Evolutionary conservation across 495 filamentous ascomycete genomes (phyloP).

Genomic region (Penicillium daleae): DNA sequence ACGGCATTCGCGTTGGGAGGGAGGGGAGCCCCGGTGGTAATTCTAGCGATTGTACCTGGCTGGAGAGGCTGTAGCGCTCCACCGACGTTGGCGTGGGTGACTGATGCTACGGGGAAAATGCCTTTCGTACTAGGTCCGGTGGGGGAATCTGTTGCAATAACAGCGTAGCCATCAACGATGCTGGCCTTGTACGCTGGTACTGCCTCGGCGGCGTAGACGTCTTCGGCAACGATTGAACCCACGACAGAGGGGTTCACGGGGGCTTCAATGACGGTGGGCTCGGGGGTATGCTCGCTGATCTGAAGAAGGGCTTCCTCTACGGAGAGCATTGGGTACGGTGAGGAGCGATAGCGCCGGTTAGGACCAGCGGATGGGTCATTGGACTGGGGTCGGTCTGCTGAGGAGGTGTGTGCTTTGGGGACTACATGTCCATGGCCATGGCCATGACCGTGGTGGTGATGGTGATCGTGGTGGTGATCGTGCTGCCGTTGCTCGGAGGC

Average conservation of each 20-base stretch:
- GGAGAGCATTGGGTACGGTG: constrained; percentile 90
- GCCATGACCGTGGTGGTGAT: constrained; percentile 55
- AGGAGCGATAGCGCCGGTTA: constrained; percentile 73
- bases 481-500: constrained; percentile 24
- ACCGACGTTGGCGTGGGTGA: constrained; percentile 81
- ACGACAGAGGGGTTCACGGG: constrained; percentile 66
- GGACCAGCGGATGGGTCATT: constrained; percentile 85
- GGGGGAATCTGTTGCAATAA: constrained; percentile 53
- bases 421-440: constrained; percentile 67
- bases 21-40: constrained; percentile 92
- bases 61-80: constrained; percentile 60
- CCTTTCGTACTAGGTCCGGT: constrained; percentile 67
- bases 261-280: constrained; percentile 54
- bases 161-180: constrained; percentile 96
- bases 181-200: constrained; percentile 94
- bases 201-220: constrained; percentile 75
- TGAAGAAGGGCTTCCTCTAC: constrained; percentile 78
- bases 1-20: constrained; percentile 88
- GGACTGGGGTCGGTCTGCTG: constrained; percentile 63
- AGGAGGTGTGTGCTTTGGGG: constrained; percentile 72
- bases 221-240: constrained; percentile 78
- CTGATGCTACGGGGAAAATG: constrained; percentile 80
- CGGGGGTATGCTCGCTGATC: constrained; percentile 70
- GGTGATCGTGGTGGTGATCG: constrained; percentile 57
- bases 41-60: constrained; percentile 78